These are phyloP conservation scores for Arachnomyces sp. DNA, from an alignment of 2,329 filamentous ascomycete genomes.

Conservation along the genomic window DNA sequence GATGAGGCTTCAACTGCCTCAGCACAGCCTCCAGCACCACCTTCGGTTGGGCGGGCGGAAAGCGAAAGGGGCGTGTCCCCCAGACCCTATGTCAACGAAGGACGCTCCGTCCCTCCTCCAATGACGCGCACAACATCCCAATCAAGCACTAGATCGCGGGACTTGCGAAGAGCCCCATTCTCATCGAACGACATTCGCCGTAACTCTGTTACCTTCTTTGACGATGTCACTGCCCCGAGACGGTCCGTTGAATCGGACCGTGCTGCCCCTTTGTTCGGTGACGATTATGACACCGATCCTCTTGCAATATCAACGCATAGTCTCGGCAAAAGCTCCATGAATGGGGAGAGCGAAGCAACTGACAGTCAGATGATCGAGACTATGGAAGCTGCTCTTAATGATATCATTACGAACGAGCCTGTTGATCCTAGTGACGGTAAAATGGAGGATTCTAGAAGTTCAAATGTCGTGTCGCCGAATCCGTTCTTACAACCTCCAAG, in stretches of 20 bases:
- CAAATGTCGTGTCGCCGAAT: conserved; percentile 28
- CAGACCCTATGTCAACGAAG: conserved; percentile 23
- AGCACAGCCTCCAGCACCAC: conserved; percentile 16
- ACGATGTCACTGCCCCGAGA: conserved; percentile 43
- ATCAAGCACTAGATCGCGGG: conserved; percentile 36
- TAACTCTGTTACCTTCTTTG: conserved; percentile 34
- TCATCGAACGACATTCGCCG: conserved; percentile 53
- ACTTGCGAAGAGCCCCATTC: conserved; percentile 51
- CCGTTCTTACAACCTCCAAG: conserved; percentile 45
- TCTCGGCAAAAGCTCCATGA: conserved; percentile 61
- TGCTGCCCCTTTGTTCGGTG: conserved; percentile 62
- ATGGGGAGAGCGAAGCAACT: conserved; percentile 41
- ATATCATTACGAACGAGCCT: conserved; percentile 79
- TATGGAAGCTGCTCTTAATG: conserved; percentile 83
- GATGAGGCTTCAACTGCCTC: conserved; percentile 51
- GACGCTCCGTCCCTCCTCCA: conserved; percentile 34
- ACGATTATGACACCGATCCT: conserved; percentile 63
- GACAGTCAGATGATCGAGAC: conserved; percentile 77
- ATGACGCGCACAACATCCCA: conserved; percentile 43
- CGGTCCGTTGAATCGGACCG: conserved; percentile 63
- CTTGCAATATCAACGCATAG: conserved; percentile 72
- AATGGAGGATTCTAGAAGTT: conserved; percentile 28
- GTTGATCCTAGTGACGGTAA: conserved; percentile 49
- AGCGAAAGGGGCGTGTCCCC: conserved; percentile 4
- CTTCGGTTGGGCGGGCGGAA: conserved; percentile 13